Evolutionary conservation across 495 filamentous ascomycete genomes (phyloP), one percentile per base, ranked within the genome.

Genomic region (Jackrogersella minutella): DNA sequence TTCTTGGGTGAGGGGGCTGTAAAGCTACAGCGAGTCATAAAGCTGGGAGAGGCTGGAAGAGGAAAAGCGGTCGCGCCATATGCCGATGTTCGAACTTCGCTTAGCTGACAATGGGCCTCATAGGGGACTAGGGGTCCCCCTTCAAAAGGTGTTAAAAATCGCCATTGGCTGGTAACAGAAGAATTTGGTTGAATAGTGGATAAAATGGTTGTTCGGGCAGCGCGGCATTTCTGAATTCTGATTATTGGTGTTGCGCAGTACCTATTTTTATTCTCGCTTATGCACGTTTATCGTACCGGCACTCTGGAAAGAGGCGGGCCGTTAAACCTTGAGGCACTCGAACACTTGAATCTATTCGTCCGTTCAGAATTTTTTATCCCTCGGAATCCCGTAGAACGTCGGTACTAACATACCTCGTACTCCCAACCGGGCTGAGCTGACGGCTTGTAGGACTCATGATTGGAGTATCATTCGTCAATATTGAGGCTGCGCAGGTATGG

Each of bases 1-100:
- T 69, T 69, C 30, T 22, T n/a, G n/a, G 1, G 7, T 52, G 28
- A 52, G 55, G 66, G 66, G 61, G 66, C 60, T 69, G 40, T 69
- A 55, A 47, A 56, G 9, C 47, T 49, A 17, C 24, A 36, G 54
- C 53, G 34, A 54, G 46, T 55, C 31, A 49, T 28, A 43, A 28
- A 33, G 33, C 47, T 63, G 33, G 52, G 16, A 41, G 16, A 55
- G 28, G 66, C 60, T 52, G 46, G 47, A 63, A 68, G 22, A 30
- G 59, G 65, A 53, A 63, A 62, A 40, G 11, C 13, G 53, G n/a
- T 22, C 44, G 44, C 44, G 44, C 40, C 53, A 53, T 46, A 47
- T 67, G 16, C 56, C 57, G 55, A 51, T 36, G 50, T n/a, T n/a
- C n/a, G n/a, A n/a, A n/a, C n/a, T 14, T 56, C 31, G 43, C 24